Evolutionary conservation across 1,284 basidiomycete genomes (phyloP).

Genomic region (Apiotrichum mycotoxinovorans): DNA sequence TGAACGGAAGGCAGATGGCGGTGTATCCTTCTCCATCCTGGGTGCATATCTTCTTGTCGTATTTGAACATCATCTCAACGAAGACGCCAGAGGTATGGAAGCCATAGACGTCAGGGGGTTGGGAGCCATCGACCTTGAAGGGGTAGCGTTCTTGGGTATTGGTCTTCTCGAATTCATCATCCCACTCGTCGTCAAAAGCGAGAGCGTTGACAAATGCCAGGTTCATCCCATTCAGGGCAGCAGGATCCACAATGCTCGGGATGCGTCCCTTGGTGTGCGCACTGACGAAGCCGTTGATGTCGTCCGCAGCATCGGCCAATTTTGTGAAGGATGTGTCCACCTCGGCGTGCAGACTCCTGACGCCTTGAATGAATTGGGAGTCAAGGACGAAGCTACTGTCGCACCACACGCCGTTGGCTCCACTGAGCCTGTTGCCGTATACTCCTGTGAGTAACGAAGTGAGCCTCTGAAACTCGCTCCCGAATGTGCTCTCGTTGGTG

Average conservation of each 20-base stretch:
- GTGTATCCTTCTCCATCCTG: not conserved
- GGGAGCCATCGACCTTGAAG: too few relatives aligned
- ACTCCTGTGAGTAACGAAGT: not conserved
- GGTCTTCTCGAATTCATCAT: not conserved
- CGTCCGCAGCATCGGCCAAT: not conserved
- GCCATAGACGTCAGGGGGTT: too few relatives aligned
- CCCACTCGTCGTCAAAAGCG: not conserved
- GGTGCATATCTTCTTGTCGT: not conserved
- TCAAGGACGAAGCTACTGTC: not conserved
- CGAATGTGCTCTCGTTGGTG: not conserved
- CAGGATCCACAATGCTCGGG: not conserved
- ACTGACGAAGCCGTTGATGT: not conserved
- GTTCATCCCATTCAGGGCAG: not conserved
- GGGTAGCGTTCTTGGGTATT: too few relatives aligned
- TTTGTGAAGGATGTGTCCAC: not conserved
- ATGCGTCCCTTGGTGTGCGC: not conserved
- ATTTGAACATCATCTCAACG: not conserved
- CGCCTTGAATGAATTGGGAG: not conserved
- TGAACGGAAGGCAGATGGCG: not conserved
- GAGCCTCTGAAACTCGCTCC: not conserved
- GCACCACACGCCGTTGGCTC: not conserved
- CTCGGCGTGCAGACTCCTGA: not conserved
- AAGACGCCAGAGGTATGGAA: not conserved
- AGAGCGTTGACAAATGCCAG: not conserved
- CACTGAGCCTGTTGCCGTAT: not conserved